phyloP scores from a whole-genome alignment of 1,139 yeast genomes.

The Wickerhamomyces sp. region DNA sequence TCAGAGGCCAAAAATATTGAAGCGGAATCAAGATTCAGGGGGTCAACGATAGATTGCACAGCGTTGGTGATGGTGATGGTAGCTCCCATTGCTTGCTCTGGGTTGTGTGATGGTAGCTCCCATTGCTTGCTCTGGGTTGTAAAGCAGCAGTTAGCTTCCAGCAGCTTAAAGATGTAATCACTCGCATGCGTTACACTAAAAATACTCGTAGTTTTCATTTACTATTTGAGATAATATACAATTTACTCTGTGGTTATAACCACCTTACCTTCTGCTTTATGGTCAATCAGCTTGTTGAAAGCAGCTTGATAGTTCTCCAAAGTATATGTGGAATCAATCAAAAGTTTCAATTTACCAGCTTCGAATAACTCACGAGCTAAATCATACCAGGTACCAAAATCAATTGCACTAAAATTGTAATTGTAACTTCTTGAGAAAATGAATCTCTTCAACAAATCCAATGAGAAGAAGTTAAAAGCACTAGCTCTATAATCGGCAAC shows the following conservation, averaged over 20 bases:
- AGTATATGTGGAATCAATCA: conserved; percentile 48
- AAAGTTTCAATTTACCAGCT: conserved; percentile 37
- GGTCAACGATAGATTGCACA: too few relatives aligned
- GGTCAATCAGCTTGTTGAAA: conserved; percentile 37
- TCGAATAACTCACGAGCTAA: conserved; percentile 34
- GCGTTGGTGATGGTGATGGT: too few relatives aligned
- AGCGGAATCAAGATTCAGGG: too few relatives aligned
- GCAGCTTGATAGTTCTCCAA: conserved; percentile 49
- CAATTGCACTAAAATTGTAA: conserved; percentile 23
- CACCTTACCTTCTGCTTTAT: conserved; percentile 60
- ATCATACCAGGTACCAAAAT: conserved; percentile 25
- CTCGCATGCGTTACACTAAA: too few relatives aligned
- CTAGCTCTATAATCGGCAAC: conserved; percentile 25
- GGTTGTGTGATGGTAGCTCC: too few relatives aligned
- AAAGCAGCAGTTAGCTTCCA: too few relatives aligned
- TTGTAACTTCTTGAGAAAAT: conserved; percentile 41
- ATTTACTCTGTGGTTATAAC: conserved; percentile 53
- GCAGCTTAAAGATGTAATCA: too few relatives aligned
- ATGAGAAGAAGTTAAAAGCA: conserved; percentile 5
- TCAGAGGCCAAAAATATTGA: too few relatives aligned
- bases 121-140: too few relatives aligned
- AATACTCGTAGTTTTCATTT: too few relatives aligned
- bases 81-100: too few relatives aligned
- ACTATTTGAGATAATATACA: too few relatives aligned
- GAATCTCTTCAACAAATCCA: conserved; percentile 51